Evolutionary conservation across 169 alveolate genomes (phyloP).

Genomic region (Plasmodium fragile): DNA sequence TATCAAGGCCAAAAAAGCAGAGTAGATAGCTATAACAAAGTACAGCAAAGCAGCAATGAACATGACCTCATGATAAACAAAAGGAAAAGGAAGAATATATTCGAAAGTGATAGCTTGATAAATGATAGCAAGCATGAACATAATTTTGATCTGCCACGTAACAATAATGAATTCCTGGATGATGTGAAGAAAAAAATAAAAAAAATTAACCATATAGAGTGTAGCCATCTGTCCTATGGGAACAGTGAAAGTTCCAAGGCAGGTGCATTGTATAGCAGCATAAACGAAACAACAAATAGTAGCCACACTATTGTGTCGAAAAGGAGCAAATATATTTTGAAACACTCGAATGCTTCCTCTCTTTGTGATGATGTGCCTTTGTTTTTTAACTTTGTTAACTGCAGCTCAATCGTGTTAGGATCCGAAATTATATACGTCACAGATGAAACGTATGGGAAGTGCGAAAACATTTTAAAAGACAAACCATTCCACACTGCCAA

Average conservation of each 20-base stretch:
- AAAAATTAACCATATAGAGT: neutral
- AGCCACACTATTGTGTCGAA: slow-evolving; percentile 70
- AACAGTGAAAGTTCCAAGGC: slow-evolving; percentile 67
- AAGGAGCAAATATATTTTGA: slow-evolving; percentile 69
- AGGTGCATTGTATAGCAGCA: slow-evolving; percentile 26
- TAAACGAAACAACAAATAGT: slow-evolving; percentile 71
- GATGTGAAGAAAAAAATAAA: slow-evolving; percentile 9
- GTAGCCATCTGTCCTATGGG: slow-evolving; percentile 36
- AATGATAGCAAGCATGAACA: neutral
- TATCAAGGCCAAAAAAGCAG: neutral
- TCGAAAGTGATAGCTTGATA: slow-evolving; percentile 11
- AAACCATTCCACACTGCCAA: slow-evolving; percentile 53
- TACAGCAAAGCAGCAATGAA: neutral
- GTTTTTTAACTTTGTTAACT: slow-evolving; percentile 68
- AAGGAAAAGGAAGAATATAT: slow-evolving; percentile 45
- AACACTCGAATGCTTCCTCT: slow-evolving; percentile 58
- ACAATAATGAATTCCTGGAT: neutral
- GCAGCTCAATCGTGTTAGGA: slow-evolving; percentile 67
- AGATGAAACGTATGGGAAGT: slow-evolving; percentile 76
- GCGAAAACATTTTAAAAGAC: slow-evolving; percentile 76
- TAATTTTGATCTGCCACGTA: neutral
- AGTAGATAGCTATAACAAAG: neutral
- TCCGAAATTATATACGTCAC: slow-evolving; percentile 75
- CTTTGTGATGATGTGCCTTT: slow-evolving; percentile 51
- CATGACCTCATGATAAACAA: slow-evolving; percentile 8